Evolutionary conservation across 495 filamentous ascomycete species (phyloP), one percentile per base, ranked within the genome.

Genomic region (Aspergillus kassunensis): DNA sequence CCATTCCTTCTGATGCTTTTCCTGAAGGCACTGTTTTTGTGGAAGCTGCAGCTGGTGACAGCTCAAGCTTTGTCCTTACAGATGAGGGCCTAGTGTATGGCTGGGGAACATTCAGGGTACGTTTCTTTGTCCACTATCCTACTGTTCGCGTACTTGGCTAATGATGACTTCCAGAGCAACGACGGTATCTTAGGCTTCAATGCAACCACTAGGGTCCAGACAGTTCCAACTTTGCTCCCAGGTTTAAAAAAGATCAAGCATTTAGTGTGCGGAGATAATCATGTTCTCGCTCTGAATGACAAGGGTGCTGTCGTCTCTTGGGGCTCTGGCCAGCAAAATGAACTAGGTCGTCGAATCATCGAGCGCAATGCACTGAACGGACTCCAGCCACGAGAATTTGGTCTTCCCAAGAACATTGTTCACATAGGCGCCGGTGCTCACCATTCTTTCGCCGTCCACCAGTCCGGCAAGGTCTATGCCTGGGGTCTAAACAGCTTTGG

Each of bases 401-500:
- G 84, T 20, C 73, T 88, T 16, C 80, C 83, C 27, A 78, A 79
- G 58, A 72, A 75, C 30, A 80, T 83, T 39, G 69, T 68, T 8
- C 66, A 73, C 37, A 76, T 87, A 39, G 74, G 66, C 33, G 75
- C 69, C 56, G 83, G 81, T 29, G 68, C 71, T 31, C 79, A 79
- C 62, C 82, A 84, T 69, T 76, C 74, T 34, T 84, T 96, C 57
- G 88, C 90, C 35, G 76, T 96, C 52, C 83, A 86, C 68, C 73
- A 78, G 16, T 78, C 84, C 33, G 84, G 81, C 29, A 77, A 84
- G 25, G 83, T 93, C 50, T 92, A 80, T 67, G 75, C 84, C 18
- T 97, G 91, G 90, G 92, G 91, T 6, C 69, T 90, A 30, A 97
- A 96, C 71, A 89, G 84, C 64, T 95, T 87, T 62, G 87, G 85